Evolutionary conservation across 2,329 filamentous ascomycete genomes (phyloP), one percentile per base, ranked within the genome.

Genomic region (Fusarium hostae): DNA sequence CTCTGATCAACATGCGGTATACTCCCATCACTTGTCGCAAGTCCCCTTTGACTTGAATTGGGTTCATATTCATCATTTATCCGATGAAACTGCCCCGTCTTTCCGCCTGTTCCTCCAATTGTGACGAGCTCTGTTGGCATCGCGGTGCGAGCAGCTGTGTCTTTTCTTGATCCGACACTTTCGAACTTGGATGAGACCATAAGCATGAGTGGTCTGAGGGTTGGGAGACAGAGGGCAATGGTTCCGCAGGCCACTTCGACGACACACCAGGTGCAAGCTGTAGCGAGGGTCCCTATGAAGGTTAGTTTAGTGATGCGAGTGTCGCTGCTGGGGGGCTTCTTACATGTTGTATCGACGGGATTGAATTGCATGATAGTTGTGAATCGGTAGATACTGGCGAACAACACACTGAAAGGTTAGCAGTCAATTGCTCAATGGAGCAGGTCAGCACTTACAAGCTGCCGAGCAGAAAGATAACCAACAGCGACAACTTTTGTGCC

Each of bases 391-490:
- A 72, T 72, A 22, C 65, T 70, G 28, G 70, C 69, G 8, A 72
- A 72, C 0, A 72, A 26, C 12, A 72, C 70, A 24, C 70, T n/a
- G n/a, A n/a, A n/a, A n/a, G n/a, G n/a, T n/a, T n/a, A n/a, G n/a
- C n/a, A n/a, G n/a, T n/a, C n/a, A n/a, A n/a, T n/a, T n/a, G n/a
- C n/a, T n/a, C n/a, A n/a, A n/a, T n/a, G n/a, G n/a, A n/a, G n/a
- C n/a, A n/a, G n/a, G n/a, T n/a, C n/a, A n/a, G n/a, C n/a, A n/a
- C 68, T 70, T 50, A 72, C 70, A 72, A 72, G 15, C 65, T 69
- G 2, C 70, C 70, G 2, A 72, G 60, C 5, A 72, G 20, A 16
- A 72, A 72, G 30, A 72, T 72, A 6, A 72, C 51, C 16, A 68
- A 13, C 3, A 72, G 4, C 5, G 70, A 72, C 3, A 72, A 2